Conservation (phyloP, 1,139 yeast genomes). For the Blastobotrys persicus region DNA sequence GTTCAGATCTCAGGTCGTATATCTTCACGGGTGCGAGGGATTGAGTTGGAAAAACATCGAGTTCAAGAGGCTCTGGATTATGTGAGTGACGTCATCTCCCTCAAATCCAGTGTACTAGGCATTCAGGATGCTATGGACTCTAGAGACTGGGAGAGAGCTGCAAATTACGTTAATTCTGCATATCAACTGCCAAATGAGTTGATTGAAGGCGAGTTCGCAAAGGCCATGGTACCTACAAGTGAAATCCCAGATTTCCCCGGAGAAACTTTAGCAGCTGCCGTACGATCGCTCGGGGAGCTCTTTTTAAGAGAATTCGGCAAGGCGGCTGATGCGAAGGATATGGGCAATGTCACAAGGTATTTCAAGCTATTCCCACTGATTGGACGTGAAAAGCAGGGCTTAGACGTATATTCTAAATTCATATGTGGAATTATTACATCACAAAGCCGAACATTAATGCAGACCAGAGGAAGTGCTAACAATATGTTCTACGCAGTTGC, state of each 20-base stretch:
- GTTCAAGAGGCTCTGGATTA: conserved; percentile 64
- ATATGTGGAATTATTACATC: conserved; percentile 82
- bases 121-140: conserved; percentile 67
- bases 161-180: conserved; percentile 57
- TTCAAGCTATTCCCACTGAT: conserved; percentile 88
- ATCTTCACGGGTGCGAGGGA: conserved; percentile 63
- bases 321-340: conserved; percentile 67
- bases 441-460: conserved; percentile 63
- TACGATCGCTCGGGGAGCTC: conserved; percentile 52
- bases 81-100: conserved; percentile 60
- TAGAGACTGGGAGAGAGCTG: conserved; percentile 70
- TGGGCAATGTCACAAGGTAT: conserved; percentile 67
- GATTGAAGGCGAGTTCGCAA: conserved; percentile 69
- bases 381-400: conserved; percentile 67
- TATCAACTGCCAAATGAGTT: conserved; percentile 51
- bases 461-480: conserved; percentile 35
- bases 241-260: conserved; percentile 84
- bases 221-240: conserved; percentile 82
- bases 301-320: conserved; percentile 63
- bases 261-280: conserved; percentile 56
- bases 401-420: conserved; percentile 77
- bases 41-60: conserved; percentile 69
- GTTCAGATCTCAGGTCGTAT: conserved; percentile 64
- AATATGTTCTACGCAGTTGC: conserved; percentile 60
- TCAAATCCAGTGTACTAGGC: conserved; percentile 63